phyloP scores from a whole-genome alignment of 306 rosid species.

The Fragaria nilgerrensis region DNA sequence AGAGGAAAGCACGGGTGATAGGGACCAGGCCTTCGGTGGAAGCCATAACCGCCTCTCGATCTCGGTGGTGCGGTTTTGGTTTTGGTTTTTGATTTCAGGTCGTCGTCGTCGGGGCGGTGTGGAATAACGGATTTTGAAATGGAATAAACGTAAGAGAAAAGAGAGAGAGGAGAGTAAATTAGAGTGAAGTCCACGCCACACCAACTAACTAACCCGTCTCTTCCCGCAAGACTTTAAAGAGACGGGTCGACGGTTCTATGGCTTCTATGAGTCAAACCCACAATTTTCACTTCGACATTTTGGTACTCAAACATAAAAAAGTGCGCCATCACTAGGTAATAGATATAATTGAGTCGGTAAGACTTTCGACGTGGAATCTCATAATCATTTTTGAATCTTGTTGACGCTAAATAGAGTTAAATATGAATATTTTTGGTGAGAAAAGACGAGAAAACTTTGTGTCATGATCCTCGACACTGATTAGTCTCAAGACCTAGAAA shows the following conservation, averaged over 20 bases:
- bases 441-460: rapidly evolving
- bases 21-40: constrained; percentile 87
- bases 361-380: rapidly evolving
- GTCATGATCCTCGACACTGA: too few species aligned
- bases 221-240: not conserved
- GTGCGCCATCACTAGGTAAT: too few species aligned
- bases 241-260: not conserved
- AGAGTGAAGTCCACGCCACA: constrained; percentile 1
- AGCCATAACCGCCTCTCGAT: constrained; percentile 45
- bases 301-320: too few species aligned
- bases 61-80: not conserved
- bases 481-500: too few species aligned
- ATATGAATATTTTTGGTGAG: too few species aligned
- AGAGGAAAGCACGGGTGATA: constrained; percentile 68
- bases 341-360: too few species aligned
- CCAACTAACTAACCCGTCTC: not conserved
- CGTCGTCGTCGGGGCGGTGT: not conserved
- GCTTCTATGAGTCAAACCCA: not conserved
- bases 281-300: not conserved
- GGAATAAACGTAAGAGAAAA: constrained; percentile 3
- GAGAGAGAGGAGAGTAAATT: not conserved
- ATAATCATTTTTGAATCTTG: too few species aligned
- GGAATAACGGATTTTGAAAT: constrained; percentile 16
- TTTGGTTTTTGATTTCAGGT: not conserved
- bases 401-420: too few species aligned